Conservation (phyloP, 176 grass and related monocot species). For the Ananas comosus region DNA sequence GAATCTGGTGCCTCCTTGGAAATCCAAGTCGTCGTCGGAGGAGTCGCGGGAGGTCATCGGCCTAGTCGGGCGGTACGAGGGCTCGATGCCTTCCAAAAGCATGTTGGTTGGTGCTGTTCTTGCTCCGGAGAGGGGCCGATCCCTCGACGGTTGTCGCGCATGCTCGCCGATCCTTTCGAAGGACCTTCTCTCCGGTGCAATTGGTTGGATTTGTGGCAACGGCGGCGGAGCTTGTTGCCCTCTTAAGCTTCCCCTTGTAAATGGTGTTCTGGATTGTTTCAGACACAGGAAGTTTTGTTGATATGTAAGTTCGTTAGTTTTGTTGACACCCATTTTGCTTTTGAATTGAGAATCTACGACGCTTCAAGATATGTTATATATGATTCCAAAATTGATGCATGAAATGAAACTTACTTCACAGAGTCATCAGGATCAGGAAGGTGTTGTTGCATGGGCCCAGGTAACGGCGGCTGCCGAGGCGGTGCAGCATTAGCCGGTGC, state of each 20-base stretch:
- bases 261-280: constrained; percentile 21
- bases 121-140: constrained; percentile 33
- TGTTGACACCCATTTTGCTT: too few species aligned
- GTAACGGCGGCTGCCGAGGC: neutral
- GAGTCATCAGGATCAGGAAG: constrained; percentile 16
- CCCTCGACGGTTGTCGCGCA: constrained; percentile 40
- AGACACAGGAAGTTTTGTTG: too few species aligned
- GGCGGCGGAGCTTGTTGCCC: constrained; percentile 28
- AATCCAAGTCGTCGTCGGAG: constrained; percentile 47
- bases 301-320: too few species aligned
- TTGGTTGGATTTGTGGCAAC: neutral
- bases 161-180: constrained; percentile 23
- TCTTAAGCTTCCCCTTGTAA: constrained; percentile 29
- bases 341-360: too few species aligned
- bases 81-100: neutral
- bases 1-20: constrained; percentile 29
- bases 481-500: constrained; percentile 8
- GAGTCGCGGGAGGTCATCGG: constrained; percentile 32
- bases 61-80: constrained; percentile 17
- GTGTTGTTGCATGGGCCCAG: neutral
- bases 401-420: constrained; percentile 20
- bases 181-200: constrained; percentile 33
- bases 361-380: neutral
- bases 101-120: neutral
- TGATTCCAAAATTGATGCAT: neutral